Evolutionary conservation across 495 filamentous ascomycete species (phyloP), one percentile per base, ranked within the genome.

Genomic region (Opeltia flavorubescens): DNA sequence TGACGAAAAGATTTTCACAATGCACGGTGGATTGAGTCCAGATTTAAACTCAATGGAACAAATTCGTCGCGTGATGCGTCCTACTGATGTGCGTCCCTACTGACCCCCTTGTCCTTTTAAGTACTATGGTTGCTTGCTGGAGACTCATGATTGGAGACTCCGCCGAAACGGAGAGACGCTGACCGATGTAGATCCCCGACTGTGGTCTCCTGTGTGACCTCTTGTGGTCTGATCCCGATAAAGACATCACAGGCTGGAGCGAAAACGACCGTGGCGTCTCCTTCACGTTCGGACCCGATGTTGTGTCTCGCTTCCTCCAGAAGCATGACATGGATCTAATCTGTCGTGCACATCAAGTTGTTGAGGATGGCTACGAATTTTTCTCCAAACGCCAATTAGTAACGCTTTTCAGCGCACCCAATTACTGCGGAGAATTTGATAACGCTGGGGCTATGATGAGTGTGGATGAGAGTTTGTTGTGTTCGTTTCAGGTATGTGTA

Each of bases 391-490:
- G 91, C 50, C 91, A 98, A 61, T 72, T 98, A 47, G 91, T 98
- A 49, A 98, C 91, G 38, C 77, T 98, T 46, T 98, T 98, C 70
- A 95, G 88, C 58, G 91, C 91, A 30, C 91, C 91, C 46, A 98
- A 98, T 70, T 98, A 98, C 70, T 98, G 91, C 62, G 91, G 91
- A 62, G 91, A 98, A 66, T 98, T 98, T 63, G 91, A 98, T 72
- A 98, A 98, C 65, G 91, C 91, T 31, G 91, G 91, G 59, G 91
- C 91, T 34, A 96, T 98, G 93, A 96, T 98, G 91, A 96, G 91
- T 62, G 91, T 98, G n/a, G 93, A 96, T 62, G 91, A 96, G 70
- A 94, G 87, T 62, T 68, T 98, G 62, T 74, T 98, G 60, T 98
- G 91, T 76, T 95, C 88, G 49, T 98, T 98, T 80, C 91, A 98